These are phyloP conservation scores for Capsella rubella DNA, from an alignment of 441 rosid genomes.

Conservation along the genomic window DNA sequence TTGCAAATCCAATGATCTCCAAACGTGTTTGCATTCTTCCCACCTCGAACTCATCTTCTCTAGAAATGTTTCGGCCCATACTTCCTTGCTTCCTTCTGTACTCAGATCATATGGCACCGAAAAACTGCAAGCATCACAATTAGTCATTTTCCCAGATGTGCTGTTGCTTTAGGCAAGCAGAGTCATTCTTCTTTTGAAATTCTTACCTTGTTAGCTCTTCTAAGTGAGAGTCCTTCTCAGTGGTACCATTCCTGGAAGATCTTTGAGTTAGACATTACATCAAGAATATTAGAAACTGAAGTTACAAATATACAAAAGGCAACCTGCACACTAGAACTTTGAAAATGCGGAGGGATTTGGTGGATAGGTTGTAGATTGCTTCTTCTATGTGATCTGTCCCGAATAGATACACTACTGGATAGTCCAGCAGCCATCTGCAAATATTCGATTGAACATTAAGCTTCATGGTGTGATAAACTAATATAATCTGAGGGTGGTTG, in stretches of 20 bases:
- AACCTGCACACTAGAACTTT: slow-evolving; percentile 73
- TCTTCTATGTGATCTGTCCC: slow-evolving; percentile 78
- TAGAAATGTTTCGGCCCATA: slow-evolving; percentile 76
- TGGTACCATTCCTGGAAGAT: slow-evolving; percentile 51
- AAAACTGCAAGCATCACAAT: slow-evolving; percentile 56
- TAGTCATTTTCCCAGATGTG: not conserved
- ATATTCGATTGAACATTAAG: slow-evolving; percentile 30
- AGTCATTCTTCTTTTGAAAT: not conserved
- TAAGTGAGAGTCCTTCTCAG: slow-evolving; percentile 45
- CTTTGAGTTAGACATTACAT: slow-evolving; percentile 29
- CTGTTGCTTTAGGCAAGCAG: slow-evolving; percentile 2
- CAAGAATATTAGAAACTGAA: not conserved
- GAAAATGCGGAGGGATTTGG: slow-evolving; percentile 82
- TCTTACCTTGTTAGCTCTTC: slow-evolving; percentile 83
- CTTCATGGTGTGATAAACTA: slow-evolving; percentile 5
- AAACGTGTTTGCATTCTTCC: slow-evolving; percentile 68
- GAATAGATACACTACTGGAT: slow-evolving; percentile 89
- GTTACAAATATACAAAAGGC: slow-evolving; percentile 34
- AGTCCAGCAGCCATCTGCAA: slow-evolving; percentile 91
- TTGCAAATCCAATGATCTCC: slow-evolving; percentile 75
- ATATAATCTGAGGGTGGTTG: not conserved
- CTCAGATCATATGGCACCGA: slow-evolving; percentile 91
- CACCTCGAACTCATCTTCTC: slow-evolving; percentile 58
- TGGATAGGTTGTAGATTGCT: slow-evolving; percentile 84
- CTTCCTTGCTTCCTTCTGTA: slow-evolving; percentile 81